phyloP scores from a whole-genome alignment of 495 filamentous ascomycete genomes.

The Aspergillus bridgeri region DNA sequence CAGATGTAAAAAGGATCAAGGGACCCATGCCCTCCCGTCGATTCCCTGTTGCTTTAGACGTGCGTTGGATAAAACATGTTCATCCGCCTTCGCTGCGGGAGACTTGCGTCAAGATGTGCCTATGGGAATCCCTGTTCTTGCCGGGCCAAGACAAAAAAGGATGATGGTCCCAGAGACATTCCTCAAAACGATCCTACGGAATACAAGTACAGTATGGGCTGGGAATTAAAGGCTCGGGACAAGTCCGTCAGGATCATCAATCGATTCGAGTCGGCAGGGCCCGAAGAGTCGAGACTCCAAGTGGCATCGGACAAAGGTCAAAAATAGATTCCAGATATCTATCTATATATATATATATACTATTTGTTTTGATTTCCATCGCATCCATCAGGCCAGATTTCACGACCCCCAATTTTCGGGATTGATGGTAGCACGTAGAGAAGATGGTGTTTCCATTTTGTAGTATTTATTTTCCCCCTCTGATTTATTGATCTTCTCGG shows the following conservation, averaged over 20 bases:
- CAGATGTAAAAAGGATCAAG: slow-evolving; percentile 4
- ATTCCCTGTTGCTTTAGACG: slow-evolving; percentile 12
- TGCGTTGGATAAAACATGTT: slow-evolving; percentile 8
- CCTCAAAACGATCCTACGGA: background rate
- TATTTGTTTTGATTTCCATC: background rate
- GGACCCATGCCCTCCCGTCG: slow-evolving; percentile 17
- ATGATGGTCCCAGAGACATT: background rate
- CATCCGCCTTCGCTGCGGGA: slow-evolving; percentile 9
- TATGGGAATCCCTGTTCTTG: background rate
- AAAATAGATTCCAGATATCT: too few relatives aligned
- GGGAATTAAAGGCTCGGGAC: too few relatives aligned
- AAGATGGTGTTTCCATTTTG: background rate
- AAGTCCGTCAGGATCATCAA: background rate
- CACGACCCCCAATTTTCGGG: background rate
- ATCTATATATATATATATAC: too few relatives aligned
- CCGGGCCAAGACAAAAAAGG: slow-evolving; percentile 1
- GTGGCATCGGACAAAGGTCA: too few relatives aligned
- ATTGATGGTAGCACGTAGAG: background rate
- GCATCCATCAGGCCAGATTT: background rate
- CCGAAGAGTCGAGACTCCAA: background rate
- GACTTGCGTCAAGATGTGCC: slow-evolving; percentile 9
- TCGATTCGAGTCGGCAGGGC: background rate
- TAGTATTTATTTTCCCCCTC: background rate
- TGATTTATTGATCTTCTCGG: background rate
- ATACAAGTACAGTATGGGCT: background rate